Conservation (phyloP, 2,329 filamentous ascomycete species). For the Xylaria sp. region DNA sequence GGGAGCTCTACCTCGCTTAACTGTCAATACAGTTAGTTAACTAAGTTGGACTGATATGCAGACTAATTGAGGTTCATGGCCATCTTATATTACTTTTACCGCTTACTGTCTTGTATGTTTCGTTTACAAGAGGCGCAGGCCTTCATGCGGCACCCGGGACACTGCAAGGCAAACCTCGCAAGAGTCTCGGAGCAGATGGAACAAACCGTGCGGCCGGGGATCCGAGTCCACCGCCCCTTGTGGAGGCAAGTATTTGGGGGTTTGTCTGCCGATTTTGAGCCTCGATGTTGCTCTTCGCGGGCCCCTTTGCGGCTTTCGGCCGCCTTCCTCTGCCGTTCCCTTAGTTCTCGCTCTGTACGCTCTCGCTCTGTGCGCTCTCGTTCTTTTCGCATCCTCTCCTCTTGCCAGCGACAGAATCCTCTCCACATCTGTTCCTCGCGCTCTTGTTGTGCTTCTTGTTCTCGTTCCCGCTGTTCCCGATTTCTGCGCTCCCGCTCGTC, state of each 20-base stretch:
- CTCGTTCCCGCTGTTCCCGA: too few species aligned
- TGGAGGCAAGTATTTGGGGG: not conserved
- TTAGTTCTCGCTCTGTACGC: not conserved
- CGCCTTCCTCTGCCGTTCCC: not conserved
- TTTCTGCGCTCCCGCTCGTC: too few species aligned
- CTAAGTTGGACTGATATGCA: too few species aligned
- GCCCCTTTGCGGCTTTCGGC: not conserved
- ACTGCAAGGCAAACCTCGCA: slow-evolving; percentile 5
- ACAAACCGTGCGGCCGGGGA: slow-evolving; percentile 2
- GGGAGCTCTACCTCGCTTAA: too few species aligned
- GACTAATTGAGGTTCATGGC: not conserved
- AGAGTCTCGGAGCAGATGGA: slow-evolving; percentile 4
- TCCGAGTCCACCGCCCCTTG: not conserved
- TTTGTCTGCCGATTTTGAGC: not conserved
- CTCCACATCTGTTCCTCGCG: not conserved
- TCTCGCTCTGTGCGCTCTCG: not conserved
- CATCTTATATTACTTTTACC: not conserved
- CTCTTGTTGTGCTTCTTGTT: not conserved
- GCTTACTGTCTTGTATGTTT: not conserved
- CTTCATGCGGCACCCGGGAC: slow-evolving; percentile 7
- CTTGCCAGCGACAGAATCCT: not conserved
- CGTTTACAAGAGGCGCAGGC: slow-evolving; percentile 11
- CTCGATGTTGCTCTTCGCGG: not conserved
- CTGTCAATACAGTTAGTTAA: too few species aligned
- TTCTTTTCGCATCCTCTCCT: not conserved